Evolutionary conservation across 305 asterid species (phyloP).

Genomic region (Coffea humblotiana): DNA sequence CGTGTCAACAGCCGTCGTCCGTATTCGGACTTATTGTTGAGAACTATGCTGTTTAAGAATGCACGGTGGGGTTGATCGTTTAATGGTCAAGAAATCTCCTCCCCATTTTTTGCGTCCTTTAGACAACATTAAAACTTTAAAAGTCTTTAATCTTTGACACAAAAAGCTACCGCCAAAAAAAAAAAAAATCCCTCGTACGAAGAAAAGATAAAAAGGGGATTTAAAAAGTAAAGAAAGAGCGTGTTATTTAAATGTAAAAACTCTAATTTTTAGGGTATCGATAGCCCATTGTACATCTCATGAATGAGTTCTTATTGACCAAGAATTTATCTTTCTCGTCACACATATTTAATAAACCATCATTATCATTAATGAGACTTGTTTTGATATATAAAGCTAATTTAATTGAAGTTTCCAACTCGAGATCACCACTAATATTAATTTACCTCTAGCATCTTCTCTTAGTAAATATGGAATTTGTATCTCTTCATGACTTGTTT

Average conservation of each 20-base stretch:
- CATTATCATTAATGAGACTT: not conserved
- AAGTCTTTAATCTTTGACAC: too few relatives aligned
- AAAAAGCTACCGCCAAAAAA: not conserved
- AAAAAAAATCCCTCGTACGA: too few relatives aligned
- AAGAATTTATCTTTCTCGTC: not conserved
- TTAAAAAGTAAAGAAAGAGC: too few relatives aligned
- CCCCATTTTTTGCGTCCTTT: not conserved
- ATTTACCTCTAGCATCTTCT: not conserved
- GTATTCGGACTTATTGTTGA: not conserved
- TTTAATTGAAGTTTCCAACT: not conserved
- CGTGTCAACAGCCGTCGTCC: not conserved
- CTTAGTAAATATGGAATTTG: too few relatives aligned
- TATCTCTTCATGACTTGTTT: too few relatives aligned
- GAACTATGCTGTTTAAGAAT: not conserved
- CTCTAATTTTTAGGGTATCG: too few relatives aligned
- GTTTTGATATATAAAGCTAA: not conserved
- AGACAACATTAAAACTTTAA: not conserved
- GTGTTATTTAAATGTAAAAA: too few relatives aligned
- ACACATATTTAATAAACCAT: not conserved
- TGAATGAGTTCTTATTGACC: too few relatives aligned
- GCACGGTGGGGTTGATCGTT: too few relatives aligned
- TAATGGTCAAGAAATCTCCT: not conserved
- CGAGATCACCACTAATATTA: not conserved
- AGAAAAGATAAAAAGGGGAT: too few relatives aligned
- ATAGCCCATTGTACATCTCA: too few relatives aligned